Percentiles rank a stretch among this genome's conserved stretches.
Evolutionary conservation across 305 asterid species (phyloP).

Genomic region (Ilex paraguariensis): DNA sequence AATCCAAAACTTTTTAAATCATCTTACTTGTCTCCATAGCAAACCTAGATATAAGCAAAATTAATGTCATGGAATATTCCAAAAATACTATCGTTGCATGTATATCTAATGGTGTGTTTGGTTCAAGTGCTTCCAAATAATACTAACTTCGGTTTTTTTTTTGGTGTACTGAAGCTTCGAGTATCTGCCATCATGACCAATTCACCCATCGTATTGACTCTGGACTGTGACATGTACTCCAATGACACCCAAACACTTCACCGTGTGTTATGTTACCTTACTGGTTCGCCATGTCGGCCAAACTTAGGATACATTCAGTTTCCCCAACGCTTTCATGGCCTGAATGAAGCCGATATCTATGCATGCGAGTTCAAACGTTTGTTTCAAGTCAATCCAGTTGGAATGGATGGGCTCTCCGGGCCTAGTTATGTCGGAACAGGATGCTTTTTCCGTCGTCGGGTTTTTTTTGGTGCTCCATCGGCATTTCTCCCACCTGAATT

Average conservation of each 20-base stretch:
- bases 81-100: no score
- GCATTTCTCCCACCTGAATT: conserved; percentile 33
- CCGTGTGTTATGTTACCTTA: conserved; percentile 41
- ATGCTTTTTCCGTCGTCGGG: conserved; percentile 60
- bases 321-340: conserved; percentile 71
- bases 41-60: no score
- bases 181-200: conserved; percentile 71
- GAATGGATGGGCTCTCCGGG: conserved; percentile 73
- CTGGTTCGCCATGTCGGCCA: conserved; percentile 31
- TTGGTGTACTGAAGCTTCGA: conserved; percentile 45
- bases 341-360: conserved; percentile 59
- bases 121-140: no score
- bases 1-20: no score
- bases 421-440: conserved; percentile 72
- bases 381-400: conserved; percentile 42
- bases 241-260: conserved; percentile 65
- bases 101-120: no score
- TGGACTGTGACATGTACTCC: conserved; percentile 88
- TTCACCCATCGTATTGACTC: conserved; percentile 59
- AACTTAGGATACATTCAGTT: conserved; percentile 58
- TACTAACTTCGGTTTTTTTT: background rate
- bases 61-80: no score
- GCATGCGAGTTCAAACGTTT: conserved; percentile 49
- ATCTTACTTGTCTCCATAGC: background rate
- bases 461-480: conserved; percentile 57